Evolutionary conservation across 306 rosid genomes (phyloP).

Genomic region (Vicia sativa): DNA sequence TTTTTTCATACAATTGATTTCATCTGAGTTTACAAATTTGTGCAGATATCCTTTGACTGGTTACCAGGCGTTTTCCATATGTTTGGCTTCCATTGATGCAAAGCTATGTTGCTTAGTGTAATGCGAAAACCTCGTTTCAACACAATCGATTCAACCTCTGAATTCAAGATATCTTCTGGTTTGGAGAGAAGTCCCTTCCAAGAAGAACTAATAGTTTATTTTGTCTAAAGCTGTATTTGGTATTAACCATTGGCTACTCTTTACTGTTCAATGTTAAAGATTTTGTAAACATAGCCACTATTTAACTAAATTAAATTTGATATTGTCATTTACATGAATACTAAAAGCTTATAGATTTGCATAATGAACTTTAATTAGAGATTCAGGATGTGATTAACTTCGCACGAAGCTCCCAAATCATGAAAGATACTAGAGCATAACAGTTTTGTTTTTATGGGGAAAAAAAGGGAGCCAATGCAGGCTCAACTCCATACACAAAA

Average conservation of each 20-base stretch:
- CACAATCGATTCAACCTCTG: constrained; percentile 59
- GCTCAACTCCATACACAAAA: neutral
- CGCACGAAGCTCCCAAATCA: neutral
- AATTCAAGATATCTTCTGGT: constrained; percentile 39
- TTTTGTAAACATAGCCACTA: neutral
- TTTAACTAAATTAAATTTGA: constrained; percentile 1
- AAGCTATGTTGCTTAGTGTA: constrained; percentile 83
- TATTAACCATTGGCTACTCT: neutral
- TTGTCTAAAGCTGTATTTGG: too few relatives aligned
- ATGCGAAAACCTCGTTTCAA: constrained; percentile 19
- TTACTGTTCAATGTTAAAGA: neutral
- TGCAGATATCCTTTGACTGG: constrained; percentile 95
- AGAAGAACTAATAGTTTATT: neutral
- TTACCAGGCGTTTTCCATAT: constrained; percentile 90
- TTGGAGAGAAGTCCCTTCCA: neutral
- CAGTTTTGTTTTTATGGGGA: neutral
- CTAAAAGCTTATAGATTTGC: too few relatives aligned
- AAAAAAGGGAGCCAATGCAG: neutral
- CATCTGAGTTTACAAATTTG: too few relatives aligned
- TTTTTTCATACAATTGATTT: too few relatives aligned
- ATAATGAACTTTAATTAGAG: too few relatives aligned
- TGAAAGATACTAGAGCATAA: neutral
- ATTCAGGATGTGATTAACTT: too few relatives aligned
- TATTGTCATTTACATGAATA: too few relatives aligned
- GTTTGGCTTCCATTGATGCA: constrained; percentile 85